Percentiles rank a stretch among this genome's conserved stretches.
phyloP scores from a whole-genome alignment of 169 alveolate genomes.

The Babesia ovata region DNA sequence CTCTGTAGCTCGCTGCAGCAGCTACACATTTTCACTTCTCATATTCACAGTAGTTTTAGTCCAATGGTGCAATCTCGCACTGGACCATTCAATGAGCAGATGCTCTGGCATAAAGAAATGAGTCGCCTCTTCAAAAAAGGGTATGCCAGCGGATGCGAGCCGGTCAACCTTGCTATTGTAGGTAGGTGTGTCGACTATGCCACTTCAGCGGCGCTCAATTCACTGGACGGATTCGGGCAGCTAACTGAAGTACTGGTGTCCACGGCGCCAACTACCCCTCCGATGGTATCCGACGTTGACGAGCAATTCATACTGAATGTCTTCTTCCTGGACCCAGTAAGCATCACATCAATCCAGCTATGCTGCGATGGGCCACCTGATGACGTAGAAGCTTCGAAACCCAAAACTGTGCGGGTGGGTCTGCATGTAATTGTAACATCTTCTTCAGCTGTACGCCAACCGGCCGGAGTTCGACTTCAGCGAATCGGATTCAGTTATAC shows the following conservation, averaged over 20 bases:
- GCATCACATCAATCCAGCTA: slow-evolving; percentile 4
- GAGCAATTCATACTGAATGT: slow-evolving; percentile 63
- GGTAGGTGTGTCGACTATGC: slow-evolving; percentile 46
- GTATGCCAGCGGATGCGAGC: background rate
- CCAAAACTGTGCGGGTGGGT: slow-evolving; percentile 44
- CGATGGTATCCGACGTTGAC: slow-evolving; percentile 62
- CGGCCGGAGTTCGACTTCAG: slow-evolving; percentile 63
- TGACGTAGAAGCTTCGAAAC: slow-evolving; percentile 32
- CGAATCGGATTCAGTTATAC: slow-evolving; percentile 37
- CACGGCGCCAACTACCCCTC: background rate
- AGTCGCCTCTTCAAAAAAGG: background rate
- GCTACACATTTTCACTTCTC: background rate
- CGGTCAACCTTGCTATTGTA: slow-evolving; percentile 31
- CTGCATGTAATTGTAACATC: background rate
- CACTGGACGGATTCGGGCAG: slow-evolving; percentile 18
- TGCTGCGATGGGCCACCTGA: slow-evolving; percentile 26
- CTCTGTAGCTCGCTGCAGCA: background rate
- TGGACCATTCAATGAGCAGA: background rate
- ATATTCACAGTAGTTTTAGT: no score
- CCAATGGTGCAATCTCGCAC: background rate
- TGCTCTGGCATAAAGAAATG: background rate
- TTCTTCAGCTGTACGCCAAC: slow-evolving; percentile 39
- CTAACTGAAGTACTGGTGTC: slow-evolving; percentile 20
- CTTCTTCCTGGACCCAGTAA: slow-evolving; percentile 51
- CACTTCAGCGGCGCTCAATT: slow-evolving; percentile 38